phyloP scores from a whole-genome alignment of 1,284 basidiomycete genomes.

The Puccinia coronata region DNA sequence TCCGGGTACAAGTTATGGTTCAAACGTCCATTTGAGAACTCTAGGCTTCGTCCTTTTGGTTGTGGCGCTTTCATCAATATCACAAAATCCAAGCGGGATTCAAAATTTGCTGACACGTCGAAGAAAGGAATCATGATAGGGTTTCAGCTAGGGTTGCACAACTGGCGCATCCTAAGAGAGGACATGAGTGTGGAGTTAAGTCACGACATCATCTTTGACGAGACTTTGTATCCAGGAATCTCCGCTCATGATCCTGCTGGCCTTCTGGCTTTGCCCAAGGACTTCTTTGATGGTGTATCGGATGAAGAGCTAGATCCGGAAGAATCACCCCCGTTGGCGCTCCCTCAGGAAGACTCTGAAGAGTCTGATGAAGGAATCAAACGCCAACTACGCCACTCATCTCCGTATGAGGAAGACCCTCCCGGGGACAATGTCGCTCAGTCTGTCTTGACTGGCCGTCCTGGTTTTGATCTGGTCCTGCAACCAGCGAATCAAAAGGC shows the following conservation, averaged over 20 bases:
- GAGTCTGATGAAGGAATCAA: too few species aligned
- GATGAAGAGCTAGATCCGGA: too few species aligned
- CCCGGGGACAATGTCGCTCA: too few species aligned
- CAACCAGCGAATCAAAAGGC: too few species aligned
- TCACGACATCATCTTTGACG: background rate
- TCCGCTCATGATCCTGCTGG: too few species aligned
- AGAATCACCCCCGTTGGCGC: too few species aligned
- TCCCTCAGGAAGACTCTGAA: too few species aligned
- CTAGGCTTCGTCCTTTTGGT: background rate
- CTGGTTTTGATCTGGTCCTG: too few species aligned
- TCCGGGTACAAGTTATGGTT: background rate
- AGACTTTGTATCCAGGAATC: background rate
- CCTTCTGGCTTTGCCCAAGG: background rate
- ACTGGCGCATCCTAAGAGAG: slow-evolving; percentile 7
- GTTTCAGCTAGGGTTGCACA: background rate
- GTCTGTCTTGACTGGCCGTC: too few species aligned
- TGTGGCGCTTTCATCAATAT: slow-evolving; percentile 4
- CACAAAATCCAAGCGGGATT: background rate
- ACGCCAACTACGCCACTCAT: too few species aligned
- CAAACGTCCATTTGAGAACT: background rate
- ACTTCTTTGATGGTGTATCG: too few species aligned
- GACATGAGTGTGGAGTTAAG: background rate
- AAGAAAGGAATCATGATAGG: slow-evolving; percentile 5
- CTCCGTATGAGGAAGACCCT: too few species aligned
- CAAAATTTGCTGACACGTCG: slow-evolving; percentile 22